Base-by-base conservation (phyloP, 352 stramenopile genomes). In the Globisporangium orthogonon region DNA sequence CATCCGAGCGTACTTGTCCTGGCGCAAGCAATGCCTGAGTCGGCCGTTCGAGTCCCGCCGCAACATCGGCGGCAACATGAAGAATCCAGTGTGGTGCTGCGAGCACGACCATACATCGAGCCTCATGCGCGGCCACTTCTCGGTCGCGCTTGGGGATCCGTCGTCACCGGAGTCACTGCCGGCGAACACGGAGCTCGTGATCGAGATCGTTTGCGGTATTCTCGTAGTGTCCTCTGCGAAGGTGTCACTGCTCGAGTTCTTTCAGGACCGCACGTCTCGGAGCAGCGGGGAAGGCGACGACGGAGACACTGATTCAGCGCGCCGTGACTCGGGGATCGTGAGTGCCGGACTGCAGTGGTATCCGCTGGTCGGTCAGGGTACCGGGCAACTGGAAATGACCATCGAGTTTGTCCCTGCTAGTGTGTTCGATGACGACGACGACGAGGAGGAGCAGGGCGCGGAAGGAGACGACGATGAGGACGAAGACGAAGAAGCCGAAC, bases 131-230 rank as follows among this genome's bases (percentile, higher is more conserved):
- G 76, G 76, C 15, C 69, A 86, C 45, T 86, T 86, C 56, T 44
- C 49, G 1, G 31, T 66, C 15, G 43, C 44, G 14, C 18, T 66
- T 14, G 55, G 53, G 1, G 33, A 29, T 9, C 45, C 35, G 29
- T 54, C 65, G 28, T 63, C 62, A 14, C 50, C 65, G 43, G 61
- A 40, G 58, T 64, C 64, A 2, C 55, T 81, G 48, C 67, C 68
- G 7, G 62, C 62, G 30, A 74, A 81, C 29, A 70, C 71, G 31
- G 65, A 73, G 23, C 62, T 88, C 5, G 64, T 74, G 31, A 70
- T 88, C 17, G 75, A 88, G 35, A 58, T 88, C 14, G 52, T 86
- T 14, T 88, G 77, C 40, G 77, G 71, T 1, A 70, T 79, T n/a
- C 56, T 73, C 2, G 56, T 81, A 14, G 73, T 88, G 5, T 67